A percentile compares a stretch with the other conserved stretches of the same genome.
These are phyloP conservation scores for Coemansia sp. DNA, from an alignment of 192 early-diverging fungal species.

Conservation along the genomic window DNA sequence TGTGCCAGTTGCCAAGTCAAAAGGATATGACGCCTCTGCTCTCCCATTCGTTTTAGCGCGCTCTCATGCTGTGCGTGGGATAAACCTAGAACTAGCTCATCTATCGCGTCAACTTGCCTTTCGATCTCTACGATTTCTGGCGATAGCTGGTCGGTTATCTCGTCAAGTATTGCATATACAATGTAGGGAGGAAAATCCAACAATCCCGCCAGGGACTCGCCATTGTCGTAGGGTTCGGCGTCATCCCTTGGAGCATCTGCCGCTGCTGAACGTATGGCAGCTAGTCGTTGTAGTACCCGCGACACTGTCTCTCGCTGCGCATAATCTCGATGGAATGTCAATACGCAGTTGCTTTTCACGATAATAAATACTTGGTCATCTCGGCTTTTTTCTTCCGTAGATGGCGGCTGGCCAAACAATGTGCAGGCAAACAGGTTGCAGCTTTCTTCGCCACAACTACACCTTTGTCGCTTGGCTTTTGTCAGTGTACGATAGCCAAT, in stretches of 20 bases:
- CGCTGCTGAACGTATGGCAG: conserved; percentile 22
- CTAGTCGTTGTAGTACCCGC: conserved; percentile 29
- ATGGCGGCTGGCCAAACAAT: background rate
- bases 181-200: conserved; percentile 76
- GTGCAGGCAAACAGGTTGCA: background rate
- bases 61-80: conserved; percentile 82
- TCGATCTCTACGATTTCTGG: conserved; percentile 85
- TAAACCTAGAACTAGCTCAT: conserved; percentile 88
- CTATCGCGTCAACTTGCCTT: conserved; percentile 91
- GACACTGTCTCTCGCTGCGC: conserved; percentile 6
- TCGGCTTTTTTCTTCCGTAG: background rate
- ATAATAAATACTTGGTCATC: conserved; percentile 22
- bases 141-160: conserved; percentile 86
- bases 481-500: conserved; percentile 53
- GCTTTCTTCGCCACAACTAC: conserved; percentile 3
- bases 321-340: conserved; percentile 33
- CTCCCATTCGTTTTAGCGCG: conserved; percentile 73
- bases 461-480: background rate
- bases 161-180: conserved; percentile 91
- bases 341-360: conserved; percentile 28
- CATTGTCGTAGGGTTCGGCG: background rate
- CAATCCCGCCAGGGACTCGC: conserved; percentile 23
- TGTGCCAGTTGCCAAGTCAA: conserved; percentile 62
- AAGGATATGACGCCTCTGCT: conserved; percentile 71
- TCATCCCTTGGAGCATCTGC: background rate